These are phyloP conservation scores for Collybia sp. DNA, from an alignment of 768 basidiomycete genomes.

Conservation along the genomic window DNA sequence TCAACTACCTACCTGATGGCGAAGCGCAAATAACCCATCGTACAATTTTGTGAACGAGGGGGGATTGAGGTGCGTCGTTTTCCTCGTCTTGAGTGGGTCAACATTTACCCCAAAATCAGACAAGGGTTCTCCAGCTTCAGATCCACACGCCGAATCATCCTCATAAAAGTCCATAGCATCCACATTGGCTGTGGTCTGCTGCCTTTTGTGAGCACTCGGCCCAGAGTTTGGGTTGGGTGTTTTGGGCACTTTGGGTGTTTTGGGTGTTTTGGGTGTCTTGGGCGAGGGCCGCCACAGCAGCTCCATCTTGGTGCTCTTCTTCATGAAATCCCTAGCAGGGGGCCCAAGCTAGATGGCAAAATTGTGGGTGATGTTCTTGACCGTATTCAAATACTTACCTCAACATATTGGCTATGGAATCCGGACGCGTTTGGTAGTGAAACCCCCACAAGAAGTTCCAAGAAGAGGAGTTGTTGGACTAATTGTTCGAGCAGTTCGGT, in stretches of 20 bases:
- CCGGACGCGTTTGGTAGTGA: conserved; percentile 40
- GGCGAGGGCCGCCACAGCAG: conserved; percentile 21
- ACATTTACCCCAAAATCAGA: conserved; percentile 6
- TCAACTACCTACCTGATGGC: conserved; percentile 17
- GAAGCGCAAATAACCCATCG: conserved; percentile 16
- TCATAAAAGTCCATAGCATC: conserved; percentile 1
- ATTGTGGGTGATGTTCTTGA: neutral
- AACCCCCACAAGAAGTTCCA: conserved; percentile 43
- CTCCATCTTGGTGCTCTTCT: conserved; percentile 14
- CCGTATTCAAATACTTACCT: conserved; percentile 26
- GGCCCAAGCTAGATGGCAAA: conserved; percentile 26
- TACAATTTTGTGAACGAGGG: conserved; percentile 11
- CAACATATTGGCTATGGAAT: conserved; percentile 48
- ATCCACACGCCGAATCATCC: neutral
- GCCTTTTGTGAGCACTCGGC: too few relatives aligned
- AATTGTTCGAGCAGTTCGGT: conserved; percentile 60
- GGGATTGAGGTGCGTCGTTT: neutral
- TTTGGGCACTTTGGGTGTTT: too few relatives aligned
- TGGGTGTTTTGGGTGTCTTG: too few relatives aligned
- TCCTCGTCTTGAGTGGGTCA: neutral
- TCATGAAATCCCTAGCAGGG: conserved; percentile 21
- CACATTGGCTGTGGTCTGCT: conserved; percentile 1
- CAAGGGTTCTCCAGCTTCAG: conserved; percentile 5
- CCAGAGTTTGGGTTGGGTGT: too few relatives aligned
- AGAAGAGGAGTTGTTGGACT: conserved; percentile 48